Evolutionary conservation across 352 stramenopile genomes (phyloP), one percentile per base, ranked within the genome.

Genomic region (Phytopythium cucurbitacearum): DNA sequence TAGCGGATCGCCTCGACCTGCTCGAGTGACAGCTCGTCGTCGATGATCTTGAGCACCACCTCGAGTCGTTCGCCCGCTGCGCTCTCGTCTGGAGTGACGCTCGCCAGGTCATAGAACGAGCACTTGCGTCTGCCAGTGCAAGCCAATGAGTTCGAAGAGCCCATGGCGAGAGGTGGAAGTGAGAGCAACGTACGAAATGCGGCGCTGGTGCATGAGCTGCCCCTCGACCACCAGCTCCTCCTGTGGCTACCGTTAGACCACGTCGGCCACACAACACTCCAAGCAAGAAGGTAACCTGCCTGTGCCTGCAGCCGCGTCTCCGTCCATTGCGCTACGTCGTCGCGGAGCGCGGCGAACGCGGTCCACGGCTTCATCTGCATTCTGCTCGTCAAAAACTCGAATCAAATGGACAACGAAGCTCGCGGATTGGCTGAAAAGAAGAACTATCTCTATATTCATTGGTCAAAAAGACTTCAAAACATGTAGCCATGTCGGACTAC

Each of bases 41-140:
- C 68, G 32, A 89, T 81, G 59, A 91, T 81, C 55, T 92, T 92
- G 47, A 92, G 63, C 28, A 92, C 80, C 41, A 89, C 78, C 56
- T 92, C 82, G 33, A 92, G 46, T 16, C 74, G 74, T 53, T 85
- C 52, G 16, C 48, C 54, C 6, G 69, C 41, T 8, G 16, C 39
- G 32, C 54, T 48, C 21, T 56, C 52, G 32, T 43, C 51, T 5
- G 42, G 46, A 2, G 69, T n/a, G 13, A 62, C 51, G 2, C 69
- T 75, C 21, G 66, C 70, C 48, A 93, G 56, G 59, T 93, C 83
- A 40, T 78, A 89, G 69, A 93, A 93, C 13, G 72, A 87, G 53
- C 77, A 90, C 53, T 73, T 86, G 11, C 78, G 75, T 21, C 81
- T 89, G 15, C 3, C 13, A 56, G 11, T 28, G 21, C 21, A 28